phyloP scores from a whole-genome alignment of 1,139 yeast genomes.

The Starmera stellimalicola region DNA sequence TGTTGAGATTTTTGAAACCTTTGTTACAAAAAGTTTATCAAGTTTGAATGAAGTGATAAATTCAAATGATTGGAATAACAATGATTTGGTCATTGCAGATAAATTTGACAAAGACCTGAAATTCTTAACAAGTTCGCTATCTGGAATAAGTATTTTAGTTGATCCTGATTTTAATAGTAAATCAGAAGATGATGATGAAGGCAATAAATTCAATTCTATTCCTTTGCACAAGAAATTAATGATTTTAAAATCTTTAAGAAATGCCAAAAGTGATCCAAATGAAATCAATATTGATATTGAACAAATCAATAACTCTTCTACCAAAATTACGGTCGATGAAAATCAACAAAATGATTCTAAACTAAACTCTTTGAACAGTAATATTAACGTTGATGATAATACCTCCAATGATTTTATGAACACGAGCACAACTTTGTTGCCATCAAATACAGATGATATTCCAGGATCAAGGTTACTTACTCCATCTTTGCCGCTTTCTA shows the following conservation, averaged over 20 bases:
- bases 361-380: no score
- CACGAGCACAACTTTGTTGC: not conserved
- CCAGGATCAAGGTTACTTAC: conserved; percentile 17
- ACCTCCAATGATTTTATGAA: conserved; percentile 13
- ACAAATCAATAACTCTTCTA: conserved; percentile 15
- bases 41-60: conserved; percentile 29
- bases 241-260: conserved; percentile 24
- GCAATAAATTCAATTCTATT: conserved; percentile 7
- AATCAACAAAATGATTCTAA: conserved; percentile 18
- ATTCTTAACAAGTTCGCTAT: conserved; percentile 48
- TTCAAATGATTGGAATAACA: conserved; percentile 9
- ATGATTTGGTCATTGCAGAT: conserved; percentile 26
- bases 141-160: conserved; percentile 69
- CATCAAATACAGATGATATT: conserved; percentile 15
- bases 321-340: conserved; percentile 4
- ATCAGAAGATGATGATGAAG: conserved; percentile 11
- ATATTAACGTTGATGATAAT: conserved; percentile 8
- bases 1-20: conserved; percentile 43
- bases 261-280: conserved; percentile 21
- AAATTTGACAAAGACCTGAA: conserved; percentile 46
- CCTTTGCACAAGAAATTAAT: conserved; percentile 23
- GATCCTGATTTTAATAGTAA: conserved; percentile 47
- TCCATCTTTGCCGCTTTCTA: conserved; percentile 21
- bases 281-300: conserved; percentile 28
- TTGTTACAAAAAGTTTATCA: conserved; percentile 35